These are phyloP conservation scores for Calycina marina DNA, from an alignment of 2,329 filamentous ascomycete species.

Conservation along the genomic window DNA sequence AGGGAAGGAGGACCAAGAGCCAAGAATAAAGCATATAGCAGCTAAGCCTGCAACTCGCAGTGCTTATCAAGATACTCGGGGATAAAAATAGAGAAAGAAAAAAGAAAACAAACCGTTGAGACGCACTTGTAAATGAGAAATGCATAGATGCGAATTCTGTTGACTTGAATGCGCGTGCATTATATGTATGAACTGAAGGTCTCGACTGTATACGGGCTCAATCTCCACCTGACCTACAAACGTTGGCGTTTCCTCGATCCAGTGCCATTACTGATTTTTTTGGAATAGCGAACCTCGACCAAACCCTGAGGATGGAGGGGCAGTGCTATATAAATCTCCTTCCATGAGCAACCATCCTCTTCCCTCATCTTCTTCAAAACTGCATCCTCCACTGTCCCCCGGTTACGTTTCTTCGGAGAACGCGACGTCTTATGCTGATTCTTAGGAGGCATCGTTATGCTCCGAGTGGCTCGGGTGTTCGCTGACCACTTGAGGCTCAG, in stretches of 20 bases:
- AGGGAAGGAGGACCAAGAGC: too few species aligned
- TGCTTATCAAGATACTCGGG: too few species aligned
- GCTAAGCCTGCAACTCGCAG: too few species aligned
- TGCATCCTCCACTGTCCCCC: not conserved
- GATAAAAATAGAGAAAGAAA: too few species aligned
- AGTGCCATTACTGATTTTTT: not conserved
- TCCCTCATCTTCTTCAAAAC: too few species aligned
- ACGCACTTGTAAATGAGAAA: too few species aligned
- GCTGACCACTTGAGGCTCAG: not conserved
- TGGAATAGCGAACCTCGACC: not conserved
- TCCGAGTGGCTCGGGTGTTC: not conserved
- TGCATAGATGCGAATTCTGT: too few species aligned
- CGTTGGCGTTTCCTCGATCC: not conserved
- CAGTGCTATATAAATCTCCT: not conserved
- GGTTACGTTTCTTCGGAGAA: not conserved
- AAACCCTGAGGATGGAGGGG: not conserved
- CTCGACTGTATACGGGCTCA: too few species aligned
- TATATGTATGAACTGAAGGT: too few species aligned
- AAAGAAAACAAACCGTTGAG: too few species aligned
- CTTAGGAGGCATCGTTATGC: not conserved
- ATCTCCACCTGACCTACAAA: not conserved
- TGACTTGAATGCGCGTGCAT: too few species aligned
- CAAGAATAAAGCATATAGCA: too few species aligned
- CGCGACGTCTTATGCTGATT: not conserved
- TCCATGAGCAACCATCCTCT: not conserved